Conservation (phyloP, 345 rosid species). For the Luvunga scandens region DNA sequence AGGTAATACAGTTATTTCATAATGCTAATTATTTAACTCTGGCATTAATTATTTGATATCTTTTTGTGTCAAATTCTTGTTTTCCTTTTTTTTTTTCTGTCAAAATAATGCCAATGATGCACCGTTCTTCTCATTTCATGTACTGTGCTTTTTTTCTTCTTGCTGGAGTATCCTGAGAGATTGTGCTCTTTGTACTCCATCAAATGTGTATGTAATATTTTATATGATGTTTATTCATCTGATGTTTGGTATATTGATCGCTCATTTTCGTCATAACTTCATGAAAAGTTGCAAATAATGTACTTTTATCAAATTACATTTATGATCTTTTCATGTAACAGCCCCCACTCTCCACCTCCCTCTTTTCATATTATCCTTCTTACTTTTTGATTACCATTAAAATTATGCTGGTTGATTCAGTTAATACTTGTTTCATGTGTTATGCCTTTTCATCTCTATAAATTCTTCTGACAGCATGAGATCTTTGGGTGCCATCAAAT, state of each 20-base stretch:
- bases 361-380: no score
- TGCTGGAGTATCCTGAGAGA: neutral
- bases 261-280: neutral
- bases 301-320: neutral
- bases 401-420: neutral
- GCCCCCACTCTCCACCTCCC: no score
- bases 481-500: neutral
- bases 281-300: neutral
- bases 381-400: no score
- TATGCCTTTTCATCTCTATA: neutral
- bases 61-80: neutral
- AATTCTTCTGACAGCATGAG: neutral
- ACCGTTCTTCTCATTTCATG: neutral
- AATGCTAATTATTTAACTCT: neutral
- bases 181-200: neutral
- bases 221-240: neutral
- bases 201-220: neutral
- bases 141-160: neutral
- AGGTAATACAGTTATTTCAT: conserved; percentile 35
- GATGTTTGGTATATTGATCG: neutral
- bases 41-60: no score
- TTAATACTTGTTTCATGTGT: neutral
- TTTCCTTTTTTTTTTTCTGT: neutral
- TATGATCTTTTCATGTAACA: neutral
- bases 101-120: neutral